A percentile compares a stretch with the other conserved stretches of the same genome.
phyloP scores from a whole-genome alignment of 257 asterid genomes.

The Gentiana macrophylla region DNA sequence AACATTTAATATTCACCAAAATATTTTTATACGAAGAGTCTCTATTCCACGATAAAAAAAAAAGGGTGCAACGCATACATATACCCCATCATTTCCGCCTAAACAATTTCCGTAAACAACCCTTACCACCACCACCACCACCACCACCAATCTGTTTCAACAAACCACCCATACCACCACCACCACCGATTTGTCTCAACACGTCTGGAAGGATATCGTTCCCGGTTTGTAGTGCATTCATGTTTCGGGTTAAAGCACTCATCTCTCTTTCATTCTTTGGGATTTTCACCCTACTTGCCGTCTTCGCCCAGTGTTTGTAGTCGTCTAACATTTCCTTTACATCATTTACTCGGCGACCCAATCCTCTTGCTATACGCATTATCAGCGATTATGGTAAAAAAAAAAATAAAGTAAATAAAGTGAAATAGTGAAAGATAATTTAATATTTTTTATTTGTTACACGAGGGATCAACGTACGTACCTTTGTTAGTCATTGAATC shows the following conservation, averaged over 20 bases:
- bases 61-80: no score
- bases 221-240: conserved; percentile 80
- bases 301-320: conserved; percentile 79
- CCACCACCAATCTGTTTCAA: conserved; percentile 90
- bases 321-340: conserved; percentile 94
- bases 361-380: conserved; percentile 80
- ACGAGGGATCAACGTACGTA: conserved; percentile 10
- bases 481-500: conserved; percentile 99
- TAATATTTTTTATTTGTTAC: no score
- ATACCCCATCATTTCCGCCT: no score
- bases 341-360: conserved; percentile 64
- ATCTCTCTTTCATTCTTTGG: conserved; percentile 76
- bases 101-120: no score
- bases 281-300: conserved; percentile 84
- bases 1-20: no score
- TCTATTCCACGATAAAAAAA: no score
- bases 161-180: conserved; percentile 83
- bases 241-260: conserved; percentile 70
- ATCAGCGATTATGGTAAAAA: conserved; percentile 37
- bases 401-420: no score
- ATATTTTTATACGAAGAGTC: no score
- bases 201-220: conserved; percentile 85
- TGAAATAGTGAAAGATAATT: no score
- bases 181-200: conserved; percentile 56
- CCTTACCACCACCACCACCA: conserved; percentile 48